These are phyloP conservation scores for Candida peoriensis DNA, from an alignment of 805 yeast species.

Conservation along the genomic window DNA sequence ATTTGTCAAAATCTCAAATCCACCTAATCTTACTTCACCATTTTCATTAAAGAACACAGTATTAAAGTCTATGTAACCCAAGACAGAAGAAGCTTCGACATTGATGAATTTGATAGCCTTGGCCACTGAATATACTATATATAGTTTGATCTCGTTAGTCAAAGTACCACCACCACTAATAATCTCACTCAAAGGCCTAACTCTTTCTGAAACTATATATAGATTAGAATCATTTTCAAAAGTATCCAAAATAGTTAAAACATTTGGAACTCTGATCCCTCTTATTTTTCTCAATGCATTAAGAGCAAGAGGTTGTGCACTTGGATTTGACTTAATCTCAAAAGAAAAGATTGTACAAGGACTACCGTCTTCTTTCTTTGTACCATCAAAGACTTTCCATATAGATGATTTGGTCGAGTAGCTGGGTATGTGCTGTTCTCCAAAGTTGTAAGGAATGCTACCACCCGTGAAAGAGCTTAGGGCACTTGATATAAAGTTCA, in stretches of 20 bases:
- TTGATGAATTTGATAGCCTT: conserved; percentile 54
- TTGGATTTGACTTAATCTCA: conserved; percentile 37
- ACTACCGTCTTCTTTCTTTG: conserved; percentile 39
- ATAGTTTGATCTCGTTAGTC: conserved; percentile 32
- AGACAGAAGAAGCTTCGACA: conserved; percentile 47
- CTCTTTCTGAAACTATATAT: conserved; percentile 65
- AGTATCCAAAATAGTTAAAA: conserved; percentile 57
- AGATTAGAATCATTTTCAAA: conserved; percentile 53
- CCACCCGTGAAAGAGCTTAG: conserved; percentile 51
- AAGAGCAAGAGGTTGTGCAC: conserved; percentile 33
- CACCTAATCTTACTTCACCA: conserved; percentile 85
- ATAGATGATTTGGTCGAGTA: conserved; percentile 33
- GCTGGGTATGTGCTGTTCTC: conserved; percentile 34
- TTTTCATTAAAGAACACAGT: conserved; percentile 59
- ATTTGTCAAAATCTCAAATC: conserved; percentile 64
- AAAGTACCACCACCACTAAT: conserved; percentile 29
- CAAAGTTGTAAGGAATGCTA: conserved; percentile 54
- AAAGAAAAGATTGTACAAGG: conserved; percentile 64
- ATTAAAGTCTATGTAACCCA: conserved; percentile 54
- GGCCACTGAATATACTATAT: conserved; percentile 54
- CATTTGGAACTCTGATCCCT: conserved; percentile 64
- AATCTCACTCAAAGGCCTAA: conserved; percentile 43
- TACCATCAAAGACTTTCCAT: conserved; percentile 64
- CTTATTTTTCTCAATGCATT: conserved; percentile 45
- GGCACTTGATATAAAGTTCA: conserved; percentile 70